Conservation (phyloP, 2,329 filamentous ascomycete genomes). For the Claviceps sp. region DNA sequence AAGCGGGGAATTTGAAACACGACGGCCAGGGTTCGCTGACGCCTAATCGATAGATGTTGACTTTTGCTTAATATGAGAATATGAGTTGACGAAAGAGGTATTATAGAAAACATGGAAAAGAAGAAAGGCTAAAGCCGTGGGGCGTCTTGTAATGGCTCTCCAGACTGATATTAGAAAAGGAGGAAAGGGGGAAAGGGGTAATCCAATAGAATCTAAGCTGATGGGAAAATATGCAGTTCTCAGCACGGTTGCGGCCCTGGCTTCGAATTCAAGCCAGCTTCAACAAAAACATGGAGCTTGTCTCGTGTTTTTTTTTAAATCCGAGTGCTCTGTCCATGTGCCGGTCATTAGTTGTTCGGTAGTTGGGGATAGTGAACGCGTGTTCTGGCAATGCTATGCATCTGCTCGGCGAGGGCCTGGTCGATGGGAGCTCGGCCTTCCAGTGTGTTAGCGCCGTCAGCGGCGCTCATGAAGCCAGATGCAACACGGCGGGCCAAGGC, state of each 20-base stretch:
- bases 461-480: background rate
- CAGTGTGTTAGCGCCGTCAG: background rate
- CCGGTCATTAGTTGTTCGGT: constrained; percentile 3
- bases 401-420: constrained; percentile 1
- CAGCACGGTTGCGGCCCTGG: background rate
- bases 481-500: constrained; percentile 3
- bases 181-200: background rate
- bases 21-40: background rate
- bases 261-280: background rate
- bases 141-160: background rate
- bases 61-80: constrained; percentile 6
- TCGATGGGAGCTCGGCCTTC: constrained; percentile 5
- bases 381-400: constrained; percentile 10
- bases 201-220: background rate
- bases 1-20: constrained; percentile 2
- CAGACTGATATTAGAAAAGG: background rate
- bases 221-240: constrained; percentile 3
- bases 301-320: background rate
- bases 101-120: constrained; percentile 2
- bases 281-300: background rate
- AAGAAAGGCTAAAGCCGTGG: constrained; percentile 3
- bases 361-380: constrained; percentile 14
- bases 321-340: background rate
- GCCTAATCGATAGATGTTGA: constrained; percentile 5
- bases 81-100: background rate